These are phyloP conservation scores for Periconia digitata DNA, from an alignment of 2,329 filamentous ascomycete species.

Conservation along the genomic window DNA sequence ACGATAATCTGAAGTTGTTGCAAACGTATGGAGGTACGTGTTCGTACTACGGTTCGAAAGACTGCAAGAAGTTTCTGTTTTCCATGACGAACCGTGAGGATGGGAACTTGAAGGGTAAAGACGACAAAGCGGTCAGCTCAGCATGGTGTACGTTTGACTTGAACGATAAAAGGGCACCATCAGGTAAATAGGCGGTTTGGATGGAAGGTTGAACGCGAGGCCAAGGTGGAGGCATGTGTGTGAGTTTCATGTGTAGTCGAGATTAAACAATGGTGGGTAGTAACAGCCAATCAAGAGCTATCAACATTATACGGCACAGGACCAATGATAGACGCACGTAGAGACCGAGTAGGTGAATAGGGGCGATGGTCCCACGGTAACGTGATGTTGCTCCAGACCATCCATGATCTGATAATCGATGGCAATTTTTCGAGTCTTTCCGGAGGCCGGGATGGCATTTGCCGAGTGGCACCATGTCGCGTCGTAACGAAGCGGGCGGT, in stretches of 20 bases:
- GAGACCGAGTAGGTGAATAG: background rate
- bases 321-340: background rate
- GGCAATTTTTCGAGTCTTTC: too few relatives aligned
- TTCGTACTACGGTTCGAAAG: background rate
- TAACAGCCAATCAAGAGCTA: too few relatives aligned
- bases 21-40: background rate
- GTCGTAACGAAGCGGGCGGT: background rate
- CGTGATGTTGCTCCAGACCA: background rate
- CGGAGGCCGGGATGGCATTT: too few relatives aligned
- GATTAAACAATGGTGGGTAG: too few relatives aligned
- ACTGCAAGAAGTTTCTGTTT: slow-evolving; percentile 2
- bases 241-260: too few relatives aligned
- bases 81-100: slow-evolving; percentile 4
- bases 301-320: background rate
- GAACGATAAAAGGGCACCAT: background rate
- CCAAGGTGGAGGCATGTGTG: too few relatives aligned
- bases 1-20: background rate
- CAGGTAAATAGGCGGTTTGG: background rate
- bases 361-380: background rate
- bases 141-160: slow-evolving; percentile 5
- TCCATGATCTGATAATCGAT: too few relatives aligned
- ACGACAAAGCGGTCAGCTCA: slow-evolving; percentile 1
- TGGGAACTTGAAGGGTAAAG: slow-evolving; percentile 2
- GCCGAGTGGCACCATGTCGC: too few relatives aligned
- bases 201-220: background rate